Percentiles rank a stretch among this genome's conserved stretches.
These are phyloP conservation scores for Cercospora sp. DNA, from an alignment of 2,329 filamentous ascomycete genomes.

Conservation along the genomic window DNA sequence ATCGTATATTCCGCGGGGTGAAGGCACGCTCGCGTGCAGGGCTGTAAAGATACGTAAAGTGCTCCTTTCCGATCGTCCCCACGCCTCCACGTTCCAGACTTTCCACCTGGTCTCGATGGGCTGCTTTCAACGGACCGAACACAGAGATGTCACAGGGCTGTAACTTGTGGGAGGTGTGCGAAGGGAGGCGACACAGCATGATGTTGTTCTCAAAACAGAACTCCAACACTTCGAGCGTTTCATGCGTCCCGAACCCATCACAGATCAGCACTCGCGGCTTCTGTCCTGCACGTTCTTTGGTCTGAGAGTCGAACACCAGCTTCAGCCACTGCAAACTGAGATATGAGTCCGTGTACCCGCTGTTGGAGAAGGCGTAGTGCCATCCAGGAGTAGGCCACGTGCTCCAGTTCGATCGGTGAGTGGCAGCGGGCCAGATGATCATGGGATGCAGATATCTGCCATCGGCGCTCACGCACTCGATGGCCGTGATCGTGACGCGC, in stretches of 20 bases:
- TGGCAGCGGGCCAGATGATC: neutral
- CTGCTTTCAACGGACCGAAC: neutral
- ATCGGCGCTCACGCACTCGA: neutral
- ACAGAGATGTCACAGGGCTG: neutral
- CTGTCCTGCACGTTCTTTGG: slow-evolving; percentile 34
- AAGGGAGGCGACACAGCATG: slow-evolving; percentile 36
- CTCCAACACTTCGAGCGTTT: slow-evolving; percentile 34
- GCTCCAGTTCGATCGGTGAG: neutral
- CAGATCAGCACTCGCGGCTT: slow-evolving; percentile 41
- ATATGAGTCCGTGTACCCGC: neutral
- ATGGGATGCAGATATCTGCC: neutral
- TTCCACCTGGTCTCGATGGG: slow-evolving; percentile 22
- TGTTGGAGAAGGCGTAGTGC: neutral
- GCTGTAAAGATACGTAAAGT: slow-evolving; percentile 29
- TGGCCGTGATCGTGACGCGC: too few relatives aligned
- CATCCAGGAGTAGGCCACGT: neutral
- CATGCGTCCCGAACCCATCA: slow-evolving; percentile 41
- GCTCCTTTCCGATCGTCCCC: slow-evolving; percentile 18
- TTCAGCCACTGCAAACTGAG: slow-evolving; percentile 41
- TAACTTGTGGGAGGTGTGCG: slow-evolving; percentile 22
- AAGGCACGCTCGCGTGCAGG: slow-evolving; percentile 26
- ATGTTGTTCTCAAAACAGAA: slow-evolving; percentile 40
- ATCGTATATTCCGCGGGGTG: slow-evolving; percentile 33
- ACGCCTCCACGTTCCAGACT: slow-evolving; percentile 16
- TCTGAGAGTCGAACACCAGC: slow-evolving; percentile 41